Percentiles rank a stretch among this genome's conserved stretches.
phyloP scores from a whole-genome alignment of 352 stramenopile genomes.

The Phytophthora syringae region DNA sequence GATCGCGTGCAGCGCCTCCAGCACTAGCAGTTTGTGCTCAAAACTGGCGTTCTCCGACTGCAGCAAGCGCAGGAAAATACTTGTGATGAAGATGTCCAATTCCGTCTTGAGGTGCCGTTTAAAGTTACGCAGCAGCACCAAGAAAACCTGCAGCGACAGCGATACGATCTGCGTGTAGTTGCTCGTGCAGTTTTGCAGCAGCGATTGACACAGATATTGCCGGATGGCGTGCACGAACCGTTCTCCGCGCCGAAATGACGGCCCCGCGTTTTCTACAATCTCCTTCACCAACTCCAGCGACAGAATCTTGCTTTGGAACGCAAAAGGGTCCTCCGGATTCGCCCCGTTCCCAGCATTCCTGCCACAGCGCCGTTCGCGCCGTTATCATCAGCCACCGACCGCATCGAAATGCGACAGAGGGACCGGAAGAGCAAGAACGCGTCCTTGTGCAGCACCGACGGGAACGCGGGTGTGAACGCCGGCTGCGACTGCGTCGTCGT shows the following conservation, averaged over 20 bases:
- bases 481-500: slow-evolving; percentile 33
- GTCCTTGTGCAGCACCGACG: slow-evolving; percentile 98
- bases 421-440: slow-evolving; percentile 98
- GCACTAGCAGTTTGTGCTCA: slow-evolving; percentile 97
- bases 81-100: slow-evolving; percentile 99
- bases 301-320: slow-evolving; percentile 97
- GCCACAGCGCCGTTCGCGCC: slow-evolving; percentile 23
- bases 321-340: slow-evolving; percentile 89
- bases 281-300: slow-evolving; percentile 97
- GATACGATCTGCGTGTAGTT: slow-evolving; percentile 96
- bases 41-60: slow-evolving; percentile 97
- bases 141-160: slow-evolving; percentile 98
- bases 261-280: slow-evolving; percentile 97
- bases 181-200: slow-evolving; percentile 99
- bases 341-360: slow-evolving; percentile 36
- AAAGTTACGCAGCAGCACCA: slow-evolving; percentile 94
- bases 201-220: slow-evolving; percentile 94
- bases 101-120: slow-evolving; percentile 97
- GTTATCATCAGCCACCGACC: slow-evolving; percentile 93
- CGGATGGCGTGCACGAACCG: slow-evolving; percentile 98
- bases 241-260: slow-evolving; percentile 94
- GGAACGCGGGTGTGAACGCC: slow-evolving; percentile 82
- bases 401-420: slow-evolving; percentile 93
- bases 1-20: slow-evolving; percentile 97
- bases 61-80: slow-evolving; percentile 98